Percentiles rank a stretch among this genome's conserved stretches.
Evolutionary conservation across 352 stramenopile genomes (phyloP).

Genomic region (Plasmopara halstedii): DNA sequence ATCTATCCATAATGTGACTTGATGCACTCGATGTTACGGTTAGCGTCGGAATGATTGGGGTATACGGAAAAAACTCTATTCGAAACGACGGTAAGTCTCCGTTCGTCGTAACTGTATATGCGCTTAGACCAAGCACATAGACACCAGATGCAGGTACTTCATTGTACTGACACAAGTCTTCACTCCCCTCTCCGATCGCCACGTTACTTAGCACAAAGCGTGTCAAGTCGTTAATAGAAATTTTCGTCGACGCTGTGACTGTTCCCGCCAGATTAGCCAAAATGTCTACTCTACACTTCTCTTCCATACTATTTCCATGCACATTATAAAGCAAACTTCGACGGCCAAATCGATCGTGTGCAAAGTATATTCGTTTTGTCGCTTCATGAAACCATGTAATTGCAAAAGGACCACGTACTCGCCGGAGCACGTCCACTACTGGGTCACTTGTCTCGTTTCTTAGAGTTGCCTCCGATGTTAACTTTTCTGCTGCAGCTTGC

Average conservation of each 20-base stretch:
- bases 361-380: constrained; percentile 80
- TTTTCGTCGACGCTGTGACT: constrained; percentile 1
- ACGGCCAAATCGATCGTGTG: constrained; percentile 85
- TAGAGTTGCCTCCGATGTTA: background rate
- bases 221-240: constrained; percentile 13
- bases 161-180: constrained; percentile 21
- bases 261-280: constrained; percentile 17
- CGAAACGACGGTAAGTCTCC: background rate
- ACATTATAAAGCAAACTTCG: constrained; percentile 80
- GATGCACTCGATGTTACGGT: background rate
- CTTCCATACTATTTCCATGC: constrained; percentile 4
- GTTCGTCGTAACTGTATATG: background rate
- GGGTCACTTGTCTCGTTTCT: constrained; percentile 2
- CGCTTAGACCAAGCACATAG: constrained; percentile 53
- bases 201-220: constrained; percentile 42
- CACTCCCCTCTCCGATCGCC: constrained; percentile 20
- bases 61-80: constrained; percentile 38
- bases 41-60: constrained; percentile 5
- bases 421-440: constrained; percentile 30
- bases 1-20: constrained; percentile 19
- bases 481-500: constrained; percentile 12
- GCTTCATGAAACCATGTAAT: constrained; percentile 66
- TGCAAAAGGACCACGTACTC: constrained; percentile 75
- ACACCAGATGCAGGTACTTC: constrained; percentile 76
- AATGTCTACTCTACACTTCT: constrained; percentile 2